These are phyloP conservation scores for Cyclotella baltica DNA, from an alignment of 108 stramenopile species.

Conservation along the genomic window DNA sequence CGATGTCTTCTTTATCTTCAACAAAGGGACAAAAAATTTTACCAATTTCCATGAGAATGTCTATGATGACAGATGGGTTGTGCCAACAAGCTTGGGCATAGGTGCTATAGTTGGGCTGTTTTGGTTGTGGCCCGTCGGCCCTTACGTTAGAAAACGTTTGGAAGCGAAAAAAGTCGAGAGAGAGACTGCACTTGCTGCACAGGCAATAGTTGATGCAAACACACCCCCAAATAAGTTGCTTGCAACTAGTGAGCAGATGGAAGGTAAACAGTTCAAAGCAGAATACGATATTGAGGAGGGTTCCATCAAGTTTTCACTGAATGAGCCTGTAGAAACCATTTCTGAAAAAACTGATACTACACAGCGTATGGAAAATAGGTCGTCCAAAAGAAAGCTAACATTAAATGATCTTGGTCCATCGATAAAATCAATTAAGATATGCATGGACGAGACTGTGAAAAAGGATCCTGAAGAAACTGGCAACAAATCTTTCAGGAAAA, in stretches of 20 bases:
- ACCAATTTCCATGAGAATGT: constrained; percentile 37
- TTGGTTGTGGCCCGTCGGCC: constrained; percentile 56
- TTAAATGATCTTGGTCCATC: not conserved
- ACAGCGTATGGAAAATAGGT: not conserved
- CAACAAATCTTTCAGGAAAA: constrained; percentile 3
- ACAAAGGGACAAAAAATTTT: constrained; percentile 57
- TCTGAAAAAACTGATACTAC: not conserved
- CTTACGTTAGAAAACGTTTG: constrained; percentile 26
- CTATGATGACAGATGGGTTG: constrained; percentile 26
- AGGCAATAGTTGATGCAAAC: constrained; percentile 3
- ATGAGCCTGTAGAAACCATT: not conserved
- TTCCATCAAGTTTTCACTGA: not conserved
- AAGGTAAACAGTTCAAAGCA: not conserved
- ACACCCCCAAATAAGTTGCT: not conserved
- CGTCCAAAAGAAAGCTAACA: not conserved
- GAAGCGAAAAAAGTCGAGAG: not conserved
- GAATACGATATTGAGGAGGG: constrained; percentile 5
- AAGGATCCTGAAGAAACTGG: not conserved
- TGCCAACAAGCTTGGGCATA: constrained; percentile 34
- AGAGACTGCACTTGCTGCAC: not conserved
- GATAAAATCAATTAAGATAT: not conserved
- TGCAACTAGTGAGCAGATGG: not conserved
- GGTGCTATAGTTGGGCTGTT: constrained; percentile 39
- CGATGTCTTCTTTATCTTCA: constrained; percentile 58
- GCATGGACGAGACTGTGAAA: not conserved